Evolutionary conservation across 495 filamentous ascomycete species (phyloP), one percentile per base, ranked within the genome.

Genomic region (Daldinia childiae): DNA sequence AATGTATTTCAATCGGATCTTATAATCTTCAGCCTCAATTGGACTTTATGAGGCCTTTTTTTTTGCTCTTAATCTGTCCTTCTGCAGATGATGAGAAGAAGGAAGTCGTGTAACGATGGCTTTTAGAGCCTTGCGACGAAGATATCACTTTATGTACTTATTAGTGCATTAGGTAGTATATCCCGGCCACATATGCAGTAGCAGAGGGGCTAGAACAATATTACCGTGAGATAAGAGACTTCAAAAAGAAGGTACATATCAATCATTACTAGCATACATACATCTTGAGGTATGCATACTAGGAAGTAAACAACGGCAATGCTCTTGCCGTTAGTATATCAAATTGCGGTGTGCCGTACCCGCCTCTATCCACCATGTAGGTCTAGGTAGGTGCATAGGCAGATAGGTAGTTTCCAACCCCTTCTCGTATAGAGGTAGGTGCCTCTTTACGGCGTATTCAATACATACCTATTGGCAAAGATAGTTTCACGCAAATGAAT

Each of bases 301-400:
- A 48, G 21, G 43, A 11, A 48, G 43, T 5, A 48, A 48, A 48
- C 43, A 19, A 48, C 43, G 43, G 43, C 7, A 48, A 48, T 48
- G 17, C 17, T 21, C 8, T 48, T 48, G 8, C 43, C 39, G 34
- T 43, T 0, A 6, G 27, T 36, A 32, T 27, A 39, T 36, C 32
- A 62, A 62, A 17, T 62, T 62, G 60, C 60, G 60, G 60, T 62
- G 60, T 32, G 51, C 6, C 26, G 15, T 54, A 54, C 50, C 50
- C 50, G 50, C 24, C 50, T 54, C 24, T 54, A 27, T 11, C 50
- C 27, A 52, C 21, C 14, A 11, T 4, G 17, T 48, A 48, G 2
- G 43, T 48, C 32, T 34, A 36, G 8, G 30, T 34, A 3, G 24
- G 30, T 32, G 7, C 24, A 26, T 26, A n/a, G n/a, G n/a, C n/a